phyloP scores from a whole-genome alignment of 2,329 filamentous ascomycete species.

The Chrysosporium keratinophilum region DNA sequence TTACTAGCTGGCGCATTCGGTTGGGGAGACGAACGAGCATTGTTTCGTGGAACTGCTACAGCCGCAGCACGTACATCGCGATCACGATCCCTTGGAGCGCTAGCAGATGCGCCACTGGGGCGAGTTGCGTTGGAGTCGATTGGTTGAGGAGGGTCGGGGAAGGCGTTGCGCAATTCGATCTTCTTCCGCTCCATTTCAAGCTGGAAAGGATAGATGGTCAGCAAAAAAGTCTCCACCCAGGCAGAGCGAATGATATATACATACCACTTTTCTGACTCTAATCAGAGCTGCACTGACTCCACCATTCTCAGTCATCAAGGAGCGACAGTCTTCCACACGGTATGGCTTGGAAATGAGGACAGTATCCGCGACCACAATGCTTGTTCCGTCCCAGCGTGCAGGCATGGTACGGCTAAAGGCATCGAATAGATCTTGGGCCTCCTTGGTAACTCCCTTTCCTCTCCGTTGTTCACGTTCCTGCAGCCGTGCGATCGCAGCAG shows the following conservation, averaged over 20 bases:
- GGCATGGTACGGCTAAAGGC: conserved; percentile 51
- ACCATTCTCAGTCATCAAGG: conserved; percentile 32
- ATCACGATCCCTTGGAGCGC: background rate
- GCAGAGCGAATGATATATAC: conserved; percentile 19
- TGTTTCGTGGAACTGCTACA: conserved; percentile 14
- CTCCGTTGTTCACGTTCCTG: conserved; percentile 49
- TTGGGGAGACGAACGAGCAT: conserved; percentile 9
- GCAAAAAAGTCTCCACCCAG: background rate
- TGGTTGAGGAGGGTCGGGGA: background rate
- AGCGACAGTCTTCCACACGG: conserved; percentile 44
- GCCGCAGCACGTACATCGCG: conserved; percentile 11
- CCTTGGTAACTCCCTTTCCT: conserved; percentile 50
- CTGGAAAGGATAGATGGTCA: conserved; percentile 19
- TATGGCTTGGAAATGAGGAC: conserved; percentile 52
- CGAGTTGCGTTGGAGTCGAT: conserved; percentile 4
- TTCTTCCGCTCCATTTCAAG: conserved; percentile 42
- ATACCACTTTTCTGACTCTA: conserved; percentile 41
- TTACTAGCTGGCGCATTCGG: background rate
- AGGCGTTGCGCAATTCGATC: conserved; percentile 34
- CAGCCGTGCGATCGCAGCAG: conserved; percentile 45
- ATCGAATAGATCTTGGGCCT: conserved; percentile 56
- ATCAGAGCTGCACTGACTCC: conserved; percentile 28
- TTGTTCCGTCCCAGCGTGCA: conserved; percentile 48
- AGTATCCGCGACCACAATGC: conserved; percentile 51
- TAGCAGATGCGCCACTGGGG: background rate